phyloP scores from a whole-genome alignment of 2,329 filamentous ascomycete species.

The Aspergillus hortae region DNA sequence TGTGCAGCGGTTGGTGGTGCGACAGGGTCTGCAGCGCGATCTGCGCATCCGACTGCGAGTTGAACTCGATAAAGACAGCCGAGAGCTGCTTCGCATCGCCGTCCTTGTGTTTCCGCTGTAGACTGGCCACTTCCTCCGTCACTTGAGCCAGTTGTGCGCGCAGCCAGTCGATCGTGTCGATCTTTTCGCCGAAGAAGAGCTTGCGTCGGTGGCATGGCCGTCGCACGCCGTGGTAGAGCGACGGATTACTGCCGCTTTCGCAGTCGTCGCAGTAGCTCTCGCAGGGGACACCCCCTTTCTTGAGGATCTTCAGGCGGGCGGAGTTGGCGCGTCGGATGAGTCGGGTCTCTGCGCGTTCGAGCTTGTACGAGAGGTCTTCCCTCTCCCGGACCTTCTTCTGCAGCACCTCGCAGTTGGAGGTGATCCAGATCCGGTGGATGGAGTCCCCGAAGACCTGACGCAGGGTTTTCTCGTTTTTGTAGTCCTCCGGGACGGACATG shows the following conservation, averaged over 20 bases:
- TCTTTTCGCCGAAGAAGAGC: constrained; percentile 73
- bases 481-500: constrained; percentile 74
- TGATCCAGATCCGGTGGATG: constrained; percentile 81
- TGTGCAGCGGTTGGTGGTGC: constrained; percentile 80
- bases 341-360: constrained; percentile 85
- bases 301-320: constrained; percentile 60
- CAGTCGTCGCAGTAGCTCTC: constrained; percentile 24
- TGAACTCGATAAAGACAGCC: constrained; percentile 88
- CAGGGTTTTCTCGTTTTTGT: constrained; percentile 70
- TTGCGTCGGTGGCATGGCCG: constrained; percentile 70
- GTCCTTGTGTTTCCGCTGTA: constrained; percentile 62
- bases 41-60: constrained; percentile 76
- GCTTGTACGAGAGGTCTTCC: constrained; percentile 69
- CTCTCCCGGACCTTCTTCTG: constrained; percentile 75
- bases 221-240: constrained; percentile 41
- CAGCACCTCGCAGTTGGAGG: constrained; percentile 70
- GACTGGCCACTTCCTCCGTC: constrained; percentile 63
- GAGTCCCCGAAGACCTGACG: constrained; percentile 75
- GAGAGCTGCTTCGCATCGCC: constrained; percentile 64
- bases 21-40: constrained; percentile 79
- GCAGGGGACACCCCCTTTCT: constrained; percentile 17
- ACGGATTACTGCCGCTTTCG: constrained; percentile 23
- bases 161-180: constrained; percentile 87
- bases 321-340: constrained; percentile 76
- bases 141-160: constrained; percentile 69